Base-by-base conservation (phyloP, 768 basidiomycete species). In the Boletus subcaerulescens region DNA sequence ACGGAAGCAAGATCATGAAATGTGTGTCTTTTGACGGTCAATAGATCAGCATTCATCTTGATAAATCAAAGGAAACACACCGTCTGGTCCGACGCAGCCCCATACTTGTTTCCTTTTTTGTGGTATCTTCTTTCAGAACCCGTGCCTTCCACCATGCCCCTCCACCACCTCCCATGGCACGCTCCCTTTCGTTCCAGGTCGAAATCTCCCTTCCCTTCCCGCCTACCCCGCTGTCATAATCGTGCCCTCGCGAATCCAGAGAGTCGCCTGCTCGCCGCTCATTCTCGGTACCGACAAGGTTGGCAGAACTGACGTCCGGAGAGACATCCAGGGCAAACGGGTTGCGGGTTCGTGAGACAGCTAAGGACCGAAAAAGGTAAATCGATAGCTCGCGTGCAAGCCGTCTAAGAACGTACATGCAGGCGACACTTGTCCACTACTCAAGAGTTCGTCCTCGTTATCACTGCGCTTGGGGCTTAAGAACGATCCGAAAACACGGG, bases 351-450 rank as follows among this genome's bases (percentile, higher is more conserved):
- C 60, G 68, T 18, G 69, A 60, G 31, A 61, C 45, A 40, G 71
- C 69, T 71, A 36, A 13, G 47, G 22, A 42, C 10, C 42, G 26
- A 56, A 43, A 47, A 5, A 31, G 20, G 53, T 61, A 32, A 53
- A 57, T 67, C 17, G 29, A 53, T 29, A 29, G 13, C 29, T 15
- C 44, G 20, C 14, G 33, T n/a, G n/a, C 46, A 64, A 58, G 22
- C 33, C 43, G 9, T 52, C 55, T 41, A 44, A 58, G 48, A 51
- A 65, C 80, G 62, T 67, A 86, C 88, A 84, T 57, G 80, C 73
- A 7, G 89, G 87, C 24, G 89, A 92, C 2, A 78, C 81, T 63
- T 89, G 89, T 1, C 87, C 88, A 62, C 89, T 91, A 66, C 89
- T 91, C 47, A 87, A 69, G n/a, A 85, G 71, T 14, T 87, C 84